Conservation (phyloP, 2,329 filamentous ascomycete genomes). For the Alternaria incomplexa region DNA sequence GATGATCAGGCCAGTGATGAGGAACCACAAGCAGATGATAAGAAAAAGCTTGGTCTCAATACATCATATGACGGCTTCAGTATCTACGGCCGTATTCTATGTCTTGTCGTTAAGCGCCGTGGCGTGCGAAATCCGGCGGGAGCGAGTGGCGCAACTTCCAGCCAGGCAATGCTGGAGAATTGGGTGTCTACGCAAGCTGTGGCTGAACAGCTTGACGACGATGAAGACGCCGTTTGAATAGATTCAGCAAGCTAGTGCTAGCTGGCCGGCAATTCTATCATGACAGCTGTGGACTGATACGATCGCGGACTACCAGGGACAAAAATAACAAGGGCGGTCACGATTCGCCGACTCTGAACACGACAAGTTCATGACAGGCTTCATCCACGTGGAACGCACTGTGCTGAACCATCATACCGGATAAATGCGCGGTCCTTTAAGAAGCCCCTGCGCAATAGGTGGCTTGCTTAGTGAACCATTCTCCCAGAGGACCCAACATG, state of each 20-base stretch:
- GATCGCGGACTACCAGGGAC: constrained; percentile 17
- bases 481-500: constrained; percentile 5
- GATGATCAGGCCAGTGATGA: constrained; percentile 29
- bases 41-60: constrained; percentile 88
- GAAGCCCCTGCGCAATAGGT: constrained; percentile 17
- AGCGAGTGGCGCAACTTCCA: constrained; percentile 30
- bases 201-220: constrained; percentile 40
- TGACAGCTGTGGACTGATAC: constrained; percentile 19
- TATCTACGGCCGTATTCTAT: constrained; percentile 92
- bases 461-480: constrained; percentile 13
- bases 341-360: constrained; percentile 5
- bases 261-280: background rate
- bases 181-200: constrained; percentile 54
- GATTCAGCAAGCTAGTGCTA: background rate
- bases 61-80: constrained; percentile 94
- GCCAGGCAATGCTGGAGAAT: constrained; percentile 50
- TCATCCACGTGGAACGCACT: constrained; percentile 36
- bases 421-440: constrained; percentile 19
- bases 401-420: constrained; percentile 22
- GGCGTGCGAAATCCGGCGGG: constrained; percentile 40
- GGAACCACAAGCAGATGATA: constrained; percentile 73
- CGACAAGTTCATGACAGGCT: constrained; percentile 13
- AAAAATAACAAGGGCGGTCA: constrained; percentile 20
- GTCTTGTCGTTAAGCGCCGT: constrained; percentile 82
- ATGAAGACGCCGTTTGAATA: constrained; percentile 43